Percentiles rank a stretch among this genome's conserved stretches.
These are phyloP conservation scores for Solanum hybrid DNA, from an alignment of 305 asterid genomes.

Conservation along the genomic window DNA sequence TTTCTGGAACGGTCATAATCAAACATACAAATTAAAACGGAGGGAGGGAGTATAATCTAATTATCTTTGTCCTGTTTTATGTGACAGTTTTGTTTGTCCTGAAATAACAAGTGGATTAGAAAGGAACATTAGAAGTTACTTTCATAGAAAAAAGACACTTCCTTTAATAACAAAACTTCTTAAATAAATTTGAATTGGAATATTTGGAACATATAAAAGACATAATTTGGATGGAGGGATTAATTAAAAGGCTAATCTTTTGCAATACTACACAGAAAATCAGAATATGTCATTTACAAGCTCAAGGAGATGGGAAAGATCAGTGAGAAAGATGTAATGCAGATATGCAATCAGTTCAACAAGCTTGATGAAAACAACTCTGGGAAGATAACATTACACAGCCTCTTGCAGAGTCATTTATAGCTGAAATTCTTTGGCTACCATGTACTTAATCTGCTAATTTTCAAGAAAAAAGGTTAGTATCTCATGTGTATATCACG, in stretches of 20 bases:
- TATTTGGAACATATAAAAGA: neutral
- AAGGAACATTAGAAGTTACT: neutral
- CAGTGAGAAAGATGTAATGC: slow-evolving; percentile 40
- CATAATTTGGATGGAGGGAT: neutral
- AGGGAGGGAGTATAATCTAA: neutral
- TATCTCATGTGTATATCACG: neutral
- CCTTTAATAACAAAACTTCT: neutral
- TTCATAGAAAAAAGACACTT: neutral
- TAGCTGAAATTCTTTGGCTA: neutral
- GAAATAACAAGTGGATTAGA: neutral
- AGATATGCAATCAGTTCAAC: slow-evolving; percentile 48
- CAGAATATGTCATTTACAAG: slow-evolving; percentile 46
- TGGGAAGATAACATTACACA: slow-evolving; percentile 45
- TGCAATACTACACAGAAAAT: slow-evolving; percentile 30
- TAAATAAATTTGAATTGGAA: neutral
- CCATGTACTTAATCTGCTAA: neutral
- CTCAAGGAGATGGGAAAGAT: slow-evolving; percentile 56
- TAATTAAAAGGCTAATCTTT: neutral
- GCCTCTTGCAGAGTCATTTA: slow-evolving; percentile 31
- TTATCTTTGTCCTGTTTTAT: neutral
- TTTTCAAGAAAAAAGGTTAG: neutral
- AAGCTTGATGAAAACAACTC: slow-evolving; percentile 36
- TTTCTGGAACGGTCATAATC: neutral
- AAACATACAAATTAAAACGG: neutral
- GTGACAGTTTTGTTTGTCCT: neutral